Conservation (phyloP, 371 early-diverging fungal genomes). For the Rhizopus delemar region DNA sequence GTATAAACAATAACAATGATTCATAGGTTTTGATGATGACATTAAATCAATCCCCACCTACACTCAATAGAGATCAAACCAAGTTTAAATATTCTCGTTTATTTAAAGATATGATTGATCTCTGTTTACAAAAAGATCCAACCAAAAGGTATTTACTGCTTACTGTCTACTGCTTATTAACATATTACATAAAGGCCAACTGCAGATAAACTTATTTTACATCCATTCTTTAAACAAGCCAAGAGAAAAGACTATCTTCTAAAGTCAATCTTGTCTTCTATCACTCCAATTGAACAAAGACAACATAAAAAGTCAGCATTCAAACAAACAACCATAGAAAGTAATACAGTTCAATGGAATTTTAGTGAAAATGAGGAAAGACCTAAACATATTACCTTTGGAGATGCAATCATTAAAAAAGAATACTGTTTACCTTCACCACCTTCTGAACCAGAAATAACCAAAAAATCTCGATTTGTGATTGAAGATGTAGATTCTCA, state of each 20-base stretch:
- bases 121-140: constrained; percentile 84
- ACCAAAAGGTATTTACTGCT: constrained; percentile 57
- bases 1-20: not conserved
- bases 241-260: constrained; percentile 69
- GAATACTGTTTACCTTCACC: constrained; percentile 1
- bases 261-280: constrained; percentile 55
- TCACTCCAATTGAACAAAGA: constrained; percentile 73
- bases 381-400: constrained; percentile 40
- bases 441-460: constrained; percentile 8
- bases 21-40: constrained; percentile 84
- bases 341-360: constrained; percentile 43
- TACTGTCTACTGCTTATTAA: too few species aligned
- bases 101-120: constrained; percentile 87
- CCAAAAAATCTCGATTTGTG: constrained; percentile 45
- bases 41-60: constrained; percentile 86
- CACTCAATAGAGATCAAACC: constrained; percentile 75
- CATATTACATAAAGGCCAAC: constrained; percentile 57
- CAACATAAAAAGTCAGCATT: constrained; percentile 49
- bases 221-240: constrained; percentile 79
- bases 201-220: constrained; percentile 75
- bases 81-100: constrained; percentile 74
- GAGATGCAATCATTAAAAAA: constrained; percentile 34
- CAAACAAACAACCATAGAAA: constrained; percentile 33
- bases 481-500: constrained; percentile 28
- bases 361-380: constrained; percentile 30